Evolutionary conservation across 306 rosid species (phyloP), one percentile per base, ranked within the genome.

Genomic region (Rosa persica): DNA sequence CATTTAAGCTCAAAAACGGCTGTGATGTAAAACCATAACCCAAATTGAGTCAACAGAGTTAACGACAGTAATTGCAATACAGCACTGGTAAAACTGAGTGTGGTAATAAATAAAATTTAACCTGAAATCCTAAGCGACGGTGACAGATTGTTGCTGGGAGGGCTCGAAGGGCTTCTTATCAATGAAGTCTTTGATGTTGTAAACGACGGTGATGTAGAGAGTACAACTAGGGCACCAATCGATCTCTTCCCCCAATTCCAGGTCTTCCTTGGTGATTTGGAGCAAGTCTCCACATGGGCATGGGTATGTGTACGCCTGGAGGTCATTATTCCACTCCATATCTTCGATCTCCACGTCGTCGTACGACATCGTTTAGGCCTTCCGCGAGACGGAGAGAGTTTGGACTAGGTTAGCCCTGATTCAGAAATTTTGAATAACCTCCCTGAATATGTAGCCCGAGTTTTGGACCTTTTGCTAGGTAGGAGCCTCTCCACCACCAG

Each of bases 171-270:
- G 72, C 51, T 80, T 91, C 40, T 87, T 87, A 78, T 78, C 77
- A 27, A 84, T 87, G 79, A 92, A 95, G 76, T 95, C 98, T 62
- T 92, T 98, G 43, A 90, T 62, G 85, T 92, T 93, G 82, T 93
- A 95, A 73, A 95, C 85, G 74, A 95, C 96, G 8, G 97, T 95
- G 83, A 95, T 93, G 81, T 87, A 93, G 74, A 95, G 99, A 22
- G 99, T 91, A 77, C 99, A 95, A 75, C 99, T 95, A 79, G 98
- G 99, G 90, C 99, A 95, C 0, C 96, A 91, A 65, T 98, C 99
- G 15, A 95, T 95, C 82, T 95, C 99, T 65, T 95, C 98, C 12
- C 99, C 98, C 40, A 95, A 88, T 70, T 76, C 84, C 12, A 95
- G 98, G 42, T 95, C 97, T n/a, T 91, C 98, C 85, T 85, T 91